Evolutionary conservation across 768 basidiomycete genomes (phyloP).

Genomic region (Rubroboletus satanas): DNA sequence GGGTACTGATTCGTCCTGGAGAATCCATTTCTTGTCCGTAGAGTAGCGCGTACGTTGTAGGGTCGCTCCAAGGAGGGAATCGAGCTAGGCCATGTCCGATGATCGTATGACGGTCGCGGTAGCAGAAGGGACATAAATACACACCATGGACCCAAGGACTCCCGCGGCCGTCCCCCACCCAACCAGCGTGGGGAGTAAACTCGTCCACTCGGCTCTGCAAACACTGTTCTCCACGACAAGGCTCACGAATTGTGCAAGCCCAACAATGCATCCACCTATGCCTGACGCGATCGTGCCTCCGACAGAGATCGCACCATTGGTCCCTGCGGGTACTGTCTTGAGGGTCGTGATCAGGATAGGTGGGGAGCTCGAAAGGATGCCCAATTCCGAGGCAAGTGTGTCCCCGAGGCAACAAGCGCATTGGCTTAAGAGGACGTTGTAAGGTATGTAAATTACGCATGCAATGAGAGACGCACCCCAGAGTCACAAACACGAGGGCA

Average conservation of each 20-base stretch:
- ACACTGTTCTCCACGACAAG: slow-evolving; percentile 59
- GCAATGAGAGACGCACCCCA: slow-evolving; percentile 50
- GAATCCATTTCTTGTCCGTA: slow-evolving; percentile 51
- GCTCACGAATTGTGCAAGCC: slow-evolving; percentile 51
- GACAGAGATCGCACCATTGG: slow-evolving; percentile 82
- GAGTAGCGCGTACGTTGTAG: slow-evolving; percentile 79
- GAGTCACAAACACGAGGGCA: slow-evolving; percentile 53
- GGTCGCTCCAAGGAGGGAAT: slow-evolving; percentile 85
- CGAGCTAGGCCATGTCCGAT: slow-evolving; percentile 47
- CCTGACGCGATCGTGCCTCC: slow-evolving; percentile 73
- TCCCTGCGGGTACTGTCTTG: slow-evolving; percentile 75
- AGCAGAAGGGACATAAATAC: slow-evolving; percentile 19
- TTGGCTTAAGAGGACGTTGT: slow-evolving; percentile 47
- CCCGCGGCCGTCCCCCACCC: slow-evolving; percentile 66
- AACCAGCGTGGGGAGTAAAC: slow-evolving; percentile 42
- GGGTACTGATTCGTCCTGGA: slow-evolving; percentile 49
- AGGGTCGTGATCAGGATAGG: slow-evolving; percentile 80
- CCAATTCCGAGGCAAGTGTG: slow-evolving; percentile 90
- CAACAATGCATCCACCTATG: slow-evolving; percentile 70
- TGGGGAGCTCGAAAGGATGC: slow-evolving; percentile 68
- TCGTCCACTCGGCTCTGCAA: slow-evolving; percentile 43
- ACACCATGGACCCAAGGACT: slow-evolving; percentile 73
- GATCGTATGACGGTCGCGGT: not conserved
- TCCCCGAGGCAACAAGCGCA: slow-evolving; percentile 89
- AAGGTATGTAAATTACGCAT: not conserved